These are phyloP conservation scores for Septoria linicola DNA, from an alignment of 2,329 filamentous ascomycete species.

Conservation along the genomic window DNA sequence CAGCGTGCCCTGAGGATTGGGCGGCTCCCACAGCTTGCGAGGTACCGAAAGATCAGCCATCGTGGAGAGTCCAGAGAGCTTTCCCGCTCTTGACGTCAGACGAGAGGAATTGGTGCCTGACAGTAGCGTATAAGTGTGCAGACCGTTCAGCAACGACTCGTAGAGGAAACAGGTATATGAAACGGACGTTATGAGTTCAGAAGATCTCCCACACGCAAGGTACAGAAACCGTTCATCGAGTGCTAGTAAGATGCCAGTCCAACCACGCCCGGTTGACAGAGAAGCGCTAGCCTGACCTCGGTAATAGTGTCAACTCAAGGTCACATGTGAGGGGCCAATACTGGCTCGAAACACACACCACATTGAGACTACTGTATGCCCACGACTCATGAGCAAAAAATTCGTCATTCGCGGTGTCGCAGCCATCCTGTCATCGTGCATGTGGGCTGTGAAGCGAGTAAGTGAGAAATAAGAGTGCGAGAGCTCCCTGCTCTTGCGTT, in stretches of 20 bases:
- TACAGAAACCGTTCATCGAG: neutral
- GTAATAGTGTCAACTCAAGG: slow-evolving; percentile 1
- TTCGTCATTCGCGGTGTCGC: slow-evolving; percentile 10
- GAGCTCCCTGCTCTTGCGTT: neutral
- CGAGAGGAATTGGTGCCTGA: slow-evolving; percentile 8
- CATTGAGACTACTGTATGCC: slow-evolving; percentile 8
- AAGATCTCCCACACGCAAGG: neutral
- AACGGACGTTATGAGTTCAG: neutral
- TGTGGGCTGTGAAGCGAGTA: slow-evolving; percentile 2
- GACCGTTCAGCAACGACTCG: neutral
- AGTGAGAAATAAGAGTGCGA: neutral
- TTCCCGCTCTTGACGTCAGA: slow-evolving; percentile 7
- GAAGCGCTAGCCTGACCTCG: slow-evolving; percentile 10
- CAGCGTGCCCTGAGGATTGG: slow-evolving; percentile 47
- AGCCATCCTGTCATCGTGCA: slow-evolving; percentile 16
- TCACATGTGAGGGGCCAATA: slow-evolving; percentile 7
- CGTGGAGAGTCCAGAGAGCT: neutral
- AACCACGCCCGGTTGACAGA: slow-evolving; percentile 1
- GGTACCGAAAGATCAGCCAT: slow-evolving; percentile 32
- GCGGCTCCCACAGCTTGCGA: slow-evolving; percentile 49
- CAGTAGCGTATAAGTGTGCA: slow-evolving; percentile 3
- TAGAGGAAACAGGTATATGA: neutral
- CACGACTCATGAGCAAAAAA: slow-evolving; percentile 8
- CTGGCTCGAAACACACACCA: slow-evolving; percentile 4
- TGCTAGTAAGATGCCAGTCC: neutral